Evolutionary conservation across 2,329 filamentous ascomycete genomes (phyloP).

Genomic region (Colletotrichum ledebouriae): DNA sequence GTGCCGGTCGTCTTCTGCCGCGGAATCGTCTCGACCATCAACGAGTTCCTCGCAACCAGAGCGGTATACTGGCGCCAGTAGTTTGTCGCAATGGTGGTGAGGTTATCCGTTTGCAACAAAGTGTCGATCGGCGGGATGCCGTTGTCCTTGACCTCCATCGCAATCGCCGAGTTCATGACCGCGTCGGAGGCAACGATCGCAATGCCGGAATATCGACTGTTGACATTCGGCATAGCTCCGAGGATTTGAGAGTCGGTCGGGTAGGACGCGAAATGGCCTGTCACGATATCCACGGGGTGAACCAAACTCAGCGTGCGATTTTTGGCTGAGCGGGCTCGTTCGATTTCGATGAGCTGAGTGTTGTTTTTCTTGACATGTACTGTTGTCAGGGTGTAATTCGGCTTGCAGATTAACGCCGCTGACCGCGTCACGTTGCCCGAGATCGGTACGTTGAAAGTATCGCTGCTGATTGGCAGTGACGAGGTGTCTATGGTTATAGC

Average conservation of each 20-base stretch:
- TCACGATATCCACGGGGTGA: constrained; percentile 46
- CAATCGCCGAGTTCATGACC: constrained; percentile 51
- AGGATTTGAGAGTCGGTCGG: constrained; percentile 33
- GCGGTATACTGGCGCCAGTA: constrained; percentile 54
- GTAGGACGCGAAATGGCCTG: constrained; percentile 46
- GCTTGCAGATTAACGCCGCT: constrained; percentile 48
- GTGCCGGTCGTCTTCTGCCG: constrained; percentile 42
- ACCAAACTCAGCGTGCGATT: constrained; percentile 44
- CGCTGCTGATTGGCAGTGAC: constrained; percentile 20
- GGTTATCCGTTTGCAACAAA: constrained; percentile 45
- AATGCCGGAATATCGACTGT: constrained; percentile 44
- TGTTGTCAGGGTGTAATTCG: constrained; percentile 45
- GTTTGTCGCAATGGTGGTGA: constrained; percentile 47
- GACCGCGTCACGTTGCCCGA: constrained; percentile 45
- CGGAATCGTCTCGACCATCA: constrained; percentile 45
- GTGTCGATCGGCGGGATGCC: constrained; percentile 44
- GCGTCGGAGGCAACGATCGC: constrained; percentile 50
- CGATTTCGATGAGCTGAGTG: constrained; percentile 42
- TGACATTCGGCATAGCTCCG: constrained; percentile 28
- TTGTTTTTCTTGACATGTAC: constrained; percentile 46
- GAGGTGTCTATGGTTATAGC: constrained; percentile 41
- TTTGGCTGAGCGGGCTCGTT: constrained; percentile 9
- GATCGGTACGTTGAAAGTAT: constrained; percentile 38
- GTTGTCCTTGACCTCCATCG: constrained; percentile 45
- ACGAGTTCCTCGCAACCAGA: constrained; percentile 49